phyloP scores from a whole-genome alignment of 345 rosid species.

The sweet orange (Citrus sinensis) region DVS_A1.0 CM039161.1:17363501-17364000 shows the following conservation, averaged over 20 bases:
- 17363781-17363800: too few species aligned
- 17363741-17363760: background rate
- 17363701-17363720: background rate
- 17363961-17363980: too few species aligned
- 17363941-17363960: too few species aligned
- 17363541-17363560: conserved; percentile 1
- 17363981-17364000: too few species aligned
- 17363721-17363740: background rate
- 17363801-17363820: too few species aligned
- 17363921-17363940: too few species aligned
- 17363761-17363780: background rate
- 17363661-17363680: background rate
- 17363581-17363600: background rate
- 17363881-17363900: too few species aligned
- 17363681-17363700: background rate
- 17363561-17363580: background rate
- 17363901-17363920: too few species aligned
- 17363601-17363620: background rate
- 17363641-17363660: background rate
- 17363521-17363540: background rate
- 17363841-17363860: too few species aligned
- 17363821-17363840: too few species aligned
- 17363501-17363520: background rate
- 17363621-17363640: background rate
- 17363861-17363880: too few species aligned